Conservation (phyloP, 1,284 basidiomycete genomes). For the Rhizopogon parksii region DNA sequence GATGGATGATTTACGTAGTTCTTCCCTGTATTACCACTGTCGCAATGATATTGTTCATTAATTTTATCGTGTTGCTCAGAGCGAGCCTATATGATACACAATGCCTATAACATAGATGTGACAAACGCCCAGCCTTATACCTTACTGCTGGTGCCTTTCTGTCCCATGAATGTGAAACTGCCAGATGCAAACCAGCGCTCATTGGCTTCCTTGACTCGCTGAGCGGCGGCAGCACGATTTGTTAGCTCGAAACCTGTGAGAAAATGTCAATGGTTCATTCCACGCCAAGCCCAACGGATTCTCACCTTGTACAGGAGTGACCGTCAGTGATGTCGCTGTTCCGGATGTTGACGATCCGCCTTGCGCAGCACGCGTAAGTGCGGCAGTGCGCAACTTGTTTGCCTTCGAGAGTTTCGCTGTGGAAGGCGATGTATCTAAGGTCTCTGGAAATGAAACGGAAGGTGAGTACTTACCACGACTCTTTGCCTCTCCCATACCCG, state of each 20-base stretch:
- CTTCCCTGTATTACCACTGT: constrained; percentile 12
- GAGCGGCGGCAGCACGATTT: constrained; percentile 71
- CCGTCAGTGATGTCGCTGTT: constrained; percentile 85
- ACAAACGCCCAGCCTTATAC: constrained; percentile 7
- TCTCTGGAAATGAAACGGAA: constrained; percentile 3
- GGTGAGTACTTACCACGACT: constrained; percentile 62
- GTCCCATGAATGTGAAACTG: constrained; percentile 73
- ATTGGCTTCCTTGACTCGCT: constrained; percentile 86
- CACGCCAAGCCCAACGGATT: constrained; percentile 9
- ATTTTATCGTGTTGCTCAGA: background rate
- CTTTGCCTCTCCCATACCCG: constrained; percentile 78
- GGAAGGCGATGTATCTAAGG: constrained; percentile 10
- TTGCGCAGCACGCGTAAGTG: constrained; percentile 69
- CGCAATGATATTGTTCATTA: constrained; percentile 5
- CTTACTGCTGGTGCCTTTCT: constrained; percentile 45
- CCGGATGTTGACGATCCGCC: constrained; percentile 62
- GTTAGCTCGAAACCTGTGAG: constrained; percentile 77
- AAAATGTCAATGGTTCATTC: constrained; percentile 11
- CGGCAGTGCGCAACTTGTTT: constrained; percentile 85
- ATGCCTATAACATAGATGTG: background rate
- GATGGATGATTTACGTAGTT: constrained; percentile 6
- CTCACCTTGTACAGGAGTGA: constrained; percentile 92
- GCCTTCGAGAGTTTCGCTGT: constrained; percentile 94
- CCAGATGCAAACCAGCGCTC: constrained; percentile 88
- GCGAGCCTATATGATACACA: background rate